phyloP scores from a whole-genome alignment of 2,329 filamentous ascomycete genomes.

The Xylariales sp. region DNA sequence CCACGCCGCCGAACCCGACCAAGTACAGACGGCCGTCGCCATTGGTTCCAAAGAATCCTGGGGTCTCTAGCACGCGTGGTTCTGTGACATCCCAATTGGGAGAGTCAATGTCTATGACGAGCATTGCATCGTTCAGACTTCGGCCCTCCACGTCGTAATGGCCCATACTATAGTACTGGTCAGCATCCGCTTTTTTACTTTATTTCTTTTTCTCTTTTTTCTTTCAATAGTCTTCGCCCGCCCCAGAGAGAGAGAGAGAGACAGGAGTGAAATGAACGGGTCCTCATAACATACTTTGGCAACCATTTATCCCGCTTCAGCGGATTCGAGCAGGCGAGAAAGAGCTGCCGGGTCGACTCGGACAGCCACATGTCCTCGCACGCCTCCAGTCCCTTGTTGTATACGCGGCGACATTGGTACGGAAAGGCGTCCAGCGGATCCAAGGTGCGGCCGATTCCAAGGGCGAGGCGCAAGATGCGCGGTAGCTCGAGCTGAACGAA shows the following conservation, averaged over 20 bases:
- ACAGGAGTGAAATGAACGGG: too few species aligned
- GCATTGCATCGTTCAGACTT: conserved; percentile 24
- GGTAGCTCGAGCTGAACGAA: conserved; percentile 15
- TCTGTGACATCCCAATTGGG: conserved; percentile 14
- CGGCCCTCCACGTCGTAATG: conserved; percentile 22
- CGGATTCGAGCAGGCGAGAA: conserved; percentile 23
- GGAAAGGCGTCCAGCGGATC: conserved; percentile 23
- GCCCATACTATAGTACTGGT: conserved; percentile 5
- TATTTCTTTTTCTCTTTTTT: too few species aligned
- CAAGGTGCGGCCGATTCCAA: conserved; percentile 17
- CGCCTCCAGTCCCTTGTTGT: conserved; percentile 18
- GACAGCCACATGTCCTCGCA: conserved; percentile 29
- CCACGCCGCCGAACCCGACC: conserved; percentile 23
- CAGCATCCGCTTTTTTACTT: neutral
- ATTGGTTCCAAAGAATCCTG: conserved; percentile 21
- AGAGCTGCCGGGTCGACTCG: conserved; percentile 22
- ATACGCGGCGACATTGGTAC: conserved; percentile 22
- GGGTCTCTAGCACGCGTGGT: conserved; percentile 17
- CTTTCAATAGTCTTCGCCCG: neutral
- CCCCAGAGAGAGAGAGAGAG: too few species aligned
- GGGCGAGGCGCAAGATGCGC: conserved; percentile 12
- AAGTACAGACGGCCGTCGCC: conserved; percentile 26
- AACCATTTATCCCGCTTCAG: conserved; percentile 15
- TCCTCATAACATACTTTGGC: conserved; percentile 16
- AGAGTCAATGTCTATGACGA: conserved; percentile 23